Evolutionary conservation across 2,329 filamentous ascomycete species (phyloP).

Genomic region (Blastomyces silverae): DNA sequence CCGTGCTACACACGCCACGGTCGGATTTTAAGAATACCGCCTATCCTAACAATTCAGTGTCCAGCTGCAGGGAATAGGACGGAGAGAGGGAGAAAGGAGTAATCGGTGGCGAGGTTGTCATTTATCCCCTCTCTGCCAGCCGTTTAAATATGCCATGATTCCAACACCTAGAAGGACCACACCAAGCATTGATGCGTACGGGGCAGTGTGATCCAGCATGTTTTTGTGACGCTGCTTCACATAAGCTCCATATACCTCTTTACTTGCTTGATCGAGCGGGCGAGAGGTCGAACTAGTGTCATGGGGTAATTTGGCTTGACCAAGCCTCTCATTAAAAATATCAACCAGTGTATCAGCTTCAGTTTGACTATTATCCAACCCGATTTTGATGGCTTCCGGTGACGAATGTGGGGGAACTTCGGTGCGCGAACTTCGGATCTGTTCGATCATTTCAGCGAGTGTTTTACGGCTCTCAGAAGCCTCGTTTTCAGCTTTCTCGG

Average conservation of each 20-base stretch:
- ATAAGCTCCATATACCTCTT: neutral
- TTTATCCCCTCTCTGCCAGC: constrained; percentile 60
- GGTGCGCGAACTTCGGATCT: constrained; percentile 62
- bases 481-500: constrained; percentile 74
- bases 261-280: constrained; percentile 34
- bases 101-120: constrained; percentile 25
- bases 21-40: constrained; percentile 18
- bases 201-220: constrained; percentile 52
- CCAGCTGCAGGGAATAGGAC: constrained; percentile 4
- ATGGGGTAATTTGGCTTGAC: neutral
- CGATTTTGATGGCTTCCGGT: constrained; percentile 1
- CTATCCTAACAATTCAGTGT: constrained; percentile 11
- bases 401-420: constrained; percentile 45
- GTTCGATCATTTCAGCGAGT: constrained; percentile 79
- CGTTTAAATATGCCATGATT: constrained; percentile 79
- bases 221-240: constrained; percentile 29
- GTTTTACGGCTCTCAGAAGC: constrained; percentile 64
- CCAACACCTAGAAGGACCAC: constrained; percentile 76
- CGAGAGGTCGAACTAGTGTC: constrained; percentile 7
- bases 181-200: constrained; percentile 74
- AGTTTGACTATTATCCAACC: constrained; percentile 27
- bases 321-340: constrained; percentile 23
- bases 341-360: constrained; percentile 38
- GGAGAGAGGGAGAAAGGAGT: neutral
- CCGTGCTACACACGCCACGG: constrained; percentile 16